Evolutionary conservation across 2,329 filamentous ascomycete species (phyloP).

Genomic region (Claviceps lovelessii): DNA sequence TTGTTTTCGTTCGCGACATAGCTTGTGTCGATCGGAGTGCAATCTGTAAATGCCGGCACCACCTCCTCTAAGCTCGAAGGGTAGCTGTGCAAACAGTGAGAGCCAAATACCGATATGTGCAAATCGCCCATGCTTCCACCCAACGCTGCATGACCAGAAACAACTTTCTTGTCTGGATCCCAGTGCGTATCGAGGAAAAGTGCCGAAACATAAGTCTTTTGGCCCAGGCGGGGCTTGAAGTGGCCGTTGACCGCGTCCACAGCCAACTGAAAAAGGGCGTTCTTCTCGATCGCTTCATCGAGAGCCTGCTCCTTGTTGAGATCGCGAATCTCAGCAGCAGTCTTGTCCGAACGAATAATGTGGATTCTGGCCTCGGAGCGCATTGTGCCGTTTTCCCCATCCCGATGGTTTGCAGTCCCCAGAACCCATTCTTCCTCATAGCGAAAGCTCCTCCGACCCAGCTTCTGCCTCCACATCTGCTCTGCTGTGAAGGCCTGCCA

Average conservation of each 20-base stretch:
- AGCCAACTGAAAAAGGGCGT: constrained; percentile 63
- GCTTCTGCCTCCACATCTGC: constrained; percentile 82
- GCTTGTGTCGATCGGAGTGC: constrained; percentile 71
- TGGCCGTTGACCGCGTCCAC: constrained; percentile 63
- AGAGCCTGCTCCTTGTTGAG: constrained; percentile 69
- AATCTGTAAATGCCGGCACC: constrained; percentile 76
- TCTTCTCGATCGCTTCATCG: constrained; percentile 50
- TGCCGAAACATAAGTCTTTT: constrained; percentile 78
- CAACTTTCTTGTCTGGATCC: constrained; percentile 55
- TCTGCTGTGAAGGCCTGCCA: constrained; percentile 97
- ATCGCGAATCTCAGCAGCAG: constrained; percentile 68
- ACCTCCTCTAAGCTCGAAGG: constrained; percentile 82
- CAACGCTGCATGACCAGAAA: constrained; percentile 72
- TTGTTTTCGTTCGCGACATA: constrained; percentile 74
- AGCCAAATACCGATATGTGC: constrained; percentile 80
- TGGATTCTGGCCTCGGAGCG: constrained; percentile 87
- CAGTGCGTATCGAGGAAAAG: constrained; percentile 80
- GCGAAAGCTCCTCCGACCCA: constrained; percentile 73
- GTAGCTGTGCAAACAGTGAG: constrained; percentile 82
- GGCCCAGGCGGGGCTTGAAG: constrained; percentile 59
- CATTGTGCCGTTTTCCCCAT: constrained; percentile 56
- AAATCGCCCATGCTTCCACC: constrained; percentile 60
- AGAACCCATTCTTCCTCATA: constrained; percentile 93
- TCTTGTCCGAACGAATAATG: constrained; percentile 68
- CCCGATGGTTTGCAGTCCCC: constrained; percentile 63